Evolutionary conservation across 2,329 filamentous ascomycete genomes (phyloP).

Genomic region (Cladophialophora bantiana): DNA sequence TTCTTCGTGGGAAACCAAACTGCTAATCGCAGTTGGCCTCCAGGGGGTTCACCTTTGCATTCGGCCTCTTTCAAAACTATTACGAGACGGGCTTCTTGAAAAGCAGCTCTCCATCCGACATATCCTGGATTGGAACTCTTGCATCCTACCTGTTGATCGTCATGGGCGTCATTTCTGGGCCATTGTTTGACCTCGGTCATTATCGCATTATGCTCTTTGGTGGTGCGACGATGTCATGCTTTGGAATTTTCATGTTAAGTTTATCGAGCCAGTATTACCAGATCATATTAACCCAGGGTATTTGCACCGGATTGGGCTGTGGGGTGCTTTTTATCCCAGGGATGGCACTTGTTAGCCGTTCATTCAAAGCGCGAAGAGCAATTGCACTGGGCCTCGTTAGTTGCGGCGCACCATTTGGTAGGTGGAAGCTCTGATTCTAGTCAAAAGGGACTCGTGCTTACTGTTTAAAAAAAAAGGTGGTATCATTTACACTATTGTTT

Average conservation of each 20-base stretch:
- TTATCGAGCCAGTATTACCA: conserved; percentile 82
- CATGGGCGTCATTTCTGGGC: conserved; percentile 83
- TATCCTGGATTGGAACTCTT: conserved; percentile 88
- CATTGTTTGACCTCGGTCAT: conserved; percentile 85
- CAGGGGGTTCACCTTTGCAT: conserved; percentile 40
- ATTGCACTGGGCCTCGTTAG: conserved; percentile 42
- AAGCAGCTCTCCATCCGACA: conserved; percentile 70
- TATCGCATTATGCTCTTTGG: conserved; percentile 74
- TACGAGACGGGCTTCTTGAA: conserved; percentile 74
- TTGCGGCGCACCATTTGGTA: conserved; percentile 70
- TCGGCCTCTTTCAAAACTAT: conserved; percentile 80
- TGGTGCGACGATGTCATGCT: conserved; percentile 69
- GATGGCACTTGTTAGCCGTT: conserved; percentile 52
- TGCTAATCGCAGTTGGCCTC: background rate
- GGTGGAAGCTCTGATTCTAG: conserved; percentile 56
- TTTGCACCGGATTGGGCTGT: conserved; percentile 75
- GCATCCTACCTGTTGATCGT: conserved; percentile 86
- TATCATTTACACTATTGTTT: conserved; percentile 67
- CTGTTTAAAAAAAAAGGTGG: conserved; percentile 62
- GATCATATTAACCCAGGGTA: conserved; percentile 80
- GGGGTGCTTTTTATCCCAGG: conserved; percentile 86
- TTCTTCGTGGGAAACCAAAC: conserved; percentile 47
- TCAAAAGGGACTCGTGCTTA: background rate
- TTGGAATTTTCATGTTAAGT: conserved; percentile 72
- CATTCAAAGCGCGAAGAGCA: conserved; percentile 36